phyloP scores from a whole-genome alignment of 495 filamentous ascomycete species.

The Penicillium fimorum region DNA sequence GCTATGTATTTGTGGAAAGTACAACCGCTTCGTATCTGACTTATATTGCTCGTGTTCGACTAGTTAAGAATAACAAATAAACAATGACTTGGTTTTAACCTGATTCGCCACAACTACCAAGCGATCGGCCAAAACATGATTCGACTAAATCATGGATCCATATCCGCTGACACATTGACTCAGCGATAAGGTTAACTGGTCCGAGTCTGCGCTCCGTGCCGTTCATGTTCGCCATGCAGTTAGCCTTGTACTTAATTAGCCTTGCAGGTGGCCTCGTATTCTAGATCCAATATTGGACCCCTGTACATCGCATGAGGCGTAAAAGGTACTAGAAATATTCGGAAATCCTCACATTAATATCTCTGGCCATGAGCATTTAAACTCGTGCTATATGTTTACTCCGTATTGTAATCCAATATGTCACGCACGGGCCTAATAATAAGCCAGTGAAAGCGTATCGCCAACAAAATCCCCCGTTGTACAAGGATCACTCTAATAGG shows the following conservation, averaged over 20 bases:
- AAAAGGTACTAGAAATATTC: conserved; percentile 1
- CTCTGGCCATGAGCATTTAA: neutral
- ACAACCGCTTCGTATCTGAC: neutral
- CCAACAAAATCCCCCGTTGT: conserved; percentile 33
- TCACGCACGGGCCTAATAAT: conserved; percentile 22
- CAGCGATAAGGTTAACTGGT: conserved; percentile 22
- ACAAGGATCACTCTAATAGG: conserved; percentile 23
- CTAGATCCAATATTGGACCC: conserved; percentile 7
- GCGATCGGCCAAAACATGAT: neutral
- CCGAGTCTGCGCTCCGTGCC: conserved; percentile 9
- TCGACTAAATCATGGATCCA: neutral
- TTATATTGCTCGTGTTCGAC: neutral
- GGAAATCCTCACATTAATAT: neutral
- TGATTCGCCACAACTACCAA: neutral
- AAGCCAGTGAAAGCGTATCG: conserved; percentile 41
- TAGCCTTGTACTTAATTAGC: conserved; percentile 13
- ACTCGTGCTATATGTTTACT: neutral
- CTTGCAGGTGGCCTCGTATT: conserved; percentile 15
- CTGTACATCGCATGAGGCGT: conserved; percentile 1
- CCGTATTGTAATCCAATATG: conserved; percentile 6
- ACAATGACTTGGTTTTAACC: neutral
- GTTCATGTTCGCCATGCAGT: conserved; percentile 18
- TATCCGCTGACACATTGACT: conserved; percentile 16
- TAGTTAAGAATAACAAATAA: neutral
- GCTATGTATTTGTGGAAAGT: neutral